These are phyloP conservation scores for Lagenidium giganteum DNA, from an alignment of 352 stramenopile genomes.

Conservation along the genomic window DNA sequence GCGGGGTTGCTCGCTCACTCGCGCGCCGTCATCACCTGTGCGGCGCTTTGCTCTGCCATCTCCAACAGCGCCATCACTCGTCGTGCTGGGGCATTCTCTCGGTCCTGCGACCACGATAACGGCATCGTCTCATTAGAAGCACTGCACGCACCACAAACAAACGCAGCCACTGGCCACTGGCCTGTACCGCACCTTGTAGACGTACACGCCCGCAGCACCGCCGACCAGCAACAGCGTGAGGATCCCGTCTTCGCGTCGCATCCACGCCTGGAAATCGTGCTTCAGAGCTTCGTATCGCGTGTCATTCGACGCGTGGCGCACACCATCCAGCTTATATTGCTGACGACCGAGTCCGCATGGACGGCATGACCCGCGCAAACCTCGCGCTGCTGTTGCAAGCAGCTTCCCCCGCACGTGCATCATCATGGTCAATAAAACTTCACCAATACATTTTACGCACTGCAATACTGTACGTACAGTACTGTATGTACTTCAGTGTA, in stretches of 20 bases:
- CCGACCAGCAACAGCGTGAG: slow-evolving; percentile 35
- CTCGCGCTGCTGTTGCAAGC: too few relatives aligned
- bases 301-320: too few relatives aligned
- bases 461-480: too few relatives aligned
- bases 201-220: slow-evolving; percentile 48
- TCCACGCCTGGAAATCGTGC: slow-evolving; percentile 57
- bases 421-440: too few relatives aligned
- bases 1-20: background rate
- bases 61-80: slow-evolving; percentile 49
- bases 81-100: slow-evolving; percentile 44
- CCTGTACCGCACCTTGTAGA: slow-evolving; percentile 43
- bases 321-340: too few relatives aligned
- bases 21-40: background rate
- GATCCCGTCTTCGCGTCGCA: slow-evolving; percentile 42
- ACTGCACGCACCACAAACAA: background rate
- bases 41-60: slow-evolving; percentile 36
- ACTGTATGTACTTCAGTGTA: too few relatives aligned
- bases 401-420: too few relatives aligned
- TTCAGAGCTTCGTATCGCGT: slow-evolving; percentile 39
- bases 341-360: too few relatives aligned
- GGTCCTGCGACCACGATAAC: slow-evolving; percentile 28
- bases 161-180: background rate
- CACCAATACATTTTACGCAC: too few relatives aligned
- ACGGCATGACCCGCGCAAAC: too few relatives aligned
- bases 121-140: slow-evolving; percentile 4